These are phyloP conservation scores for Leptomonas seymouri DNA, from an alignment of 208 protist genomes.

Conservation along the genomic window DNA sequence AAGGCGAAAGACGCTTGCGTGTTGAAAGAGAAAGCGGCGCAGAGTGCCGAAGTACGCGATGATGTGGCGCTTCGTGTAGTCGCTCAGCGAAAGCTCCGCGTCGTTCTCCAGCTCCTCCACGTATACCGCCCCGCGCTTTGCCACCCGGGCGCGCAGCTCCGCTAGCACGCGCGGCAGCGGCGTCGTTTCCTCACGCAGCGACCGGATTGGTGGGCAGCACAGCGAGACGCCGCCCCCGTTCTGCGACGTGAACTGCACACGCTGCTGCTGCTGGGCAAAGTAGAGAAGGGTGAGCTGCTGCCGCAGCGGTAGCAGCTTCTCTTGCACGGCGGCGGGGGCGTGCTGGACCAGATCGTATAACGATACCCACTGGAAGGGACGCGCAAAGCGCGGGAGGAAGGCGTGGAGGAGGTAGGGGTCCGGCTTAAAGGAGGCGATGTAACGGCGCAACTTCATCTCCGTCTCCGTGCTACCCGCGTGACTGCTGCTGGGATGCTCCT, in stretches of 20 bases:
- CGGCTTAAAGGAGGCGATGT: slow-evolving; percentile 39
- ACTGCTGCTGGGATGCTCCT: background rate
- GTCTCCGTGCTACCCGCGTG: background rate
- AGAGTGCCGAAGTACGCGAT: slow-evolving; percentile 33
- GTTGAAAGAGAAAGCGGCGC: slow-evolving; percentile 29
- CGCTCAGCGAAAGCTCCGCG: slow-evolving; percentile 1
- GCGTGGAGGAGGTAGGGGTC: slow-evolving; percentile 42
- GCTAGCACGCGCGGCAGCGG: slow-evolving; percentile 28
- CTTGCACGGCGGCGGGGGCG: slow-evolving; percentile 28
- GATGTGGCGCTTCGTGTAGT: slow-evolving; percentile 26
- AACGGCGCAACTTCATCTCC: slow-evolving; percentile 14
- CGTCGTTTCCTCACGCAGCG: slow-evolving; percentile 22
- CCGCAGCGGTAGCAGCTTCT: slow-evolving; percentile 31
- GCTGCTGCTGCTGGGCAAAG: slow-evolving; percentile 73
- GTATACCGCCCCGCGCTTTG: slow-evolving; percentile 11
- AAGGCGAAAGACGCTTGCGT: slow-evolving; percentile 9
- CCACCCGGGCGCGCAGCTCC: slow-evolving; percentile 13
- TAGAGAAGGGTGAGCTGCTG: slow-evolving; percentile 49
- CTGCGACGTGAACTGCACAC: slow-evolving; percentile 50
- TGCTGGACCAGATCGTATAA: slow-evolving; percentile 37
- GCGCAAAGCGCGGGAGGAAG: slow-evolving; percentile 19
- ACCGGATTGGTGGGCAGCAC: slow-evolving; percentile 4
- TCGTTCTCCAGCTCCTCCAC: slow-evolving; percentile 22
- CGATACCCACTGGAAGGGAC: slow-evolving; percentile 37
- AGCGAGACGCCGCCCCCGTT: slow-evolving; percentile 37